phyloP scores from a whole-genome alignment of 345 rosid genomes.

The Hevea brasiliensis region DNA sequence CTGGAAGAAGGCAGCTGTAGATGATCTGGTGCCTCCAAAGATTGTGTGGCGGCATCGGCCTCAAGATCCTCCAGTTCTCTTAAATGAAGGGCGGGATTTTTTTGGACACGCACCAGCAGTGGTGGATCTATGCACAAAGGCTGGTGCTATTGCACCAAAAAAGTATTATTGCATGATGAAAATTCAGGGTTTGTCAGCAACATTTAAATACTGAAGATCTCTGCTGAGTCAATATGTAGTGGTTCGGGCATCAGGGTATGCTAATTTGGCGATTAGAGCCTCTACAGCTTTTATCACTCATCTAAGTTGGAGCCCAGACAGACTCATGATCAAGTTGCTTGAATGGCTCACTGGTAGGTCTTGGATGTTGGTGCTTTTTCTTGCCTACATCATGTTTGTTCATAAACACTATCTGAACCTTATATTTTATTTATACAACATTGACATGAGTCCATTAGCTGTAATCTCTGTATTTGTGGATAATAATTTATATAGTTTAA shows the following conservation, averaged over 20 bases:
- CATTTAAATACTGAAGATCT: constrained; percentile 10
- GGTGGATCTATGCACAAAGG: constrained; percentile 70
- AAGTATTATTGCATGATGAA: constrained; percentile 73
- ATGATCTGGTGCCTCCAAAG: constrained; percentile 76
- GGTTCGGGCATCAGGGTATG: neutral
- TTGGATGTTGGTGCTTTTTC: neutral
- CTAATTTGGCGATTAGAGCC: neutral
- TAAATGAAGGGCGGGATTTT: constrained; percentile 57
- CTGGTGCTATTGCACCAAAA: constrained; percentile 59
- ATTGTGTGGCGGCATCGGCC: constrained; percentile 74
- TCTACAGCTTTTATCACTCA: neutral
- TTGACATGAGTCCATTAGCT: neutral
- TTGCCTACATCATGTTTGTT: neutral
- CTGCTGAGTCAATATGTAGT: neutral
- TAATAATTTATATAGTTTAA: neutral
- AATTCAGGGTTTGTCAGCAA: constrained; percentile 53
- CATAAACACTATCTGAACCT: neutral
- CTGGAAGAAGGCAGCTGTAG: constrained; percentile 76
- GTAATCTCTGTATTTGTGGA: neutral
- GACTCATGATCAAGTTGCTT: neutral
- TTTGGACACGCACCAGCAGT: constrained; percentile 90
- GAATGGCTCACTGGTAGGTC: constrained; percentile 5
- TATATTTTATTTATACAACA: neutral
- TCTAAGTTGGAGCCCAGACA: neutral
- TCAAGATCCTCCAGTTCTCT: constrained; percentile 73